Conservation (phyloP, 169 alveolate species). For the Amoebophrya sp. region DNA sequence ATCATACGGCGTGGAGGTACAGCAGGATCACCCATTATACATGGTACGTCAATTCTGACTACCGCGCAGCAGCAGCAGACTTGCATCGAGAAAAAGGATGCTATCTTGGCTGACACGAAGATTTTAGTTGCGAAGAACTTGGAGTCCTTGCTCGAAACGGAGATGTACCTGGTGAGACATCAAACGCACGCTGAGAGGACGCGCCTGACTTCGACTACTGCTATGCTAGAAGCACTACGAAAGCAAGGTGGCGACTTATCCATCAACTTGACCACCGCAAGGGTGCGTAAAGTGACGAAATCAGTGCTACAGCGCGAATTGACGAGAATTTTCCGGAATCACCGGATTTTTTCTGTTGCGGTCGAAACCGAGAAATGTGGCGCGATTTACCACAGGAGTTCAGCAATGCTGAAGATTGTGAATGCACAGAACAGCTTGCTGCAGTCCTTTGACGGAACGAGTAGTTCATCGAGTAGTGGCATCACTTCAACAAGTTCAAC, state of each 20-base stretch:
- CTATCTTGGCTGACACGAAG: neutral
- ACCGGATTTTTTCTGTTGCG: neutral
- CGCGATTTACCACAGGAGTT: neutral
- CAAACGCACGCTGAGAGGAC: neutral
- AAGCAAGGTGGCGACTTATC: neutral
- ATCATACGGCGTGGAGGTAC: neutral
- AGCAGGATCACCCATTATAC: neutral
- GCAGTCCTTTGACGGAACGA: neutral
- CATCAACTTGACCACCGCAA: neutral
- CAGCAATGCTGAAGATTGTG: neutral
- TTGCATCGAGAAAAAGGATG: neutral
- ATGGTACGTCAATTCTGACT: neutral
- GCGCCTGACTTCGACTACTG: neutral
- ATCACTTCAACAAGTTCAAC: neutral
- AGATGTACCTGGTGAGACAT: neutral
- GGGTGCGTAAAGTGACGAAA: neutral
- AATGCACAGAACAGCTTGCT: neutral
- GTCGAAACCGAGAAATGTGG: neutral
- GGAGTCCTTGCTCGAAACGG: neutral
- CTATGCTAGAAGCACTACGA: neutral
- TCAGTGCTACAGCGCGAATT: neutral
- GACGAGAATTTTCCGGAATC: neutral
- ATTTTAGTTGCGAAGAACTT: neutral
- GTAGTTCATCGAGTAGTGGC: neutral
- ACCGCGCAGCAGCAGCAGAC: neutral